A percentile compares a stretch with the other conserved stretches of the same genome.
Conservation (phyloP, 805 yeast genomes). For the baker's yeast (Saccharomyces cerevisiae) region DNA sequence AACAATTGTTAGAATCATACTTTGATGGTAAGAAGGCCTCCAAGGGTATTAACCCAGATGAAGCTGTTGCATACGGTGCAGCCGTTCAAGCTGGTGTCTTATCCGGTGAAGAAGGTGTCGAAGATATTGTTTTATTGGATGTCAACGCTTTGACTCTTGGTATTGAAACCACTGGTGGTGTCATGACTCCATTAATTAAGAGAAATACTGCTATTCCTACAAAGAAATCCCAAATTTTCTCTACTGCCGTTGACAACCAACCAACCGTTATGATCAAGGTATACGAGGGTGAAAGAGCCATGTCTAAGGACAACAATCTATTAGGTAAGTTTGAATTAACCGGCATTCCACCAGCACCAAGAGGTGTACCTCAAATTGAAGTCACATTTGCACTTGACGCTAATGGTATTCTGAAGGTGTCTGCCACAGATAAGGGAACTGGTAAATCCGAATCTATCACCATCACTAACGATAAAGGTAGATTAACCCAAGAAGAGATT, state of each 20-base stretch:
- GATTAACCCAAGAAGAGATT: slow-evolving; percentile 87
- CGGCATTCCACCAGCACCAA: slow-evolving; percentile 97
- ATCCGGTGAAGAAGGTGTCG: slow-evolving; percentile 91
- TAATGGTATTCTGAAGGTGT: slow-evolving; percentile 92
- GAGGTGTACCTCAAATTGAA: slow-evolving; percentile 98
- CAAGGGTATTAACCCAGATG: slow-evolving; percentile 97
- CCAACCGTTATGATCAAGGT: slow-evolving; percentile 92
- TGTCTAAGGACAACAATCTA: slow-evolving; percentile 89
- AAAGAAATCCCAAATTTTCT: slow-evolving; percentile 88
- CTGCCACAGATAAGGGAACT: slow-evolving; percentile 90
- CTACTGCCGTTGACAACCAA: slow-evolving; percentile 94
- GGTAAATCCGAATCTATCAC: slow-evolving; percentile 88
- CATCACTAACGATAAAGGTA: slow-evolving; percentile 88
- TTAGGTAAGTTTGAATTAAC: slow-evolving; percentile 94
- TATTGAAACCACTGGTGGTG: slow-evolving; percentile 96
- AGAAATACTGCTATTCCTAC: slow-evolving; percentile 96
- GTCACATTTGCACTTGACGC: slow-evolving; percentile 96
- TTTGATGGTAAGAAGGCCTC: slow-evolving; percentile 94
- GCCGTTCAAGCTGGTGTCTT: slow-evolving; percentile 98
- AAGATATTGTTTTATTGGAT: slow-evolving; percentile 81
- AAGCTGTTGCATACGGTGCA: slow-evolving; percentile 99
- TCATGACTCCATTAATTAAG: slow-evolving; percentile 89
- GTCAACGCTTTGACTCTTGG: slow-evolving; percentile 92
- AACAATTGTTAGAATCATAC: slow-evolving; percentile 80
- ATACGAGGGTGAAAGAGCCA: slow-evolving; percentile 92